Conservation (phyloP, 139 green algal species). For the Eudorina sp. region DNA sequence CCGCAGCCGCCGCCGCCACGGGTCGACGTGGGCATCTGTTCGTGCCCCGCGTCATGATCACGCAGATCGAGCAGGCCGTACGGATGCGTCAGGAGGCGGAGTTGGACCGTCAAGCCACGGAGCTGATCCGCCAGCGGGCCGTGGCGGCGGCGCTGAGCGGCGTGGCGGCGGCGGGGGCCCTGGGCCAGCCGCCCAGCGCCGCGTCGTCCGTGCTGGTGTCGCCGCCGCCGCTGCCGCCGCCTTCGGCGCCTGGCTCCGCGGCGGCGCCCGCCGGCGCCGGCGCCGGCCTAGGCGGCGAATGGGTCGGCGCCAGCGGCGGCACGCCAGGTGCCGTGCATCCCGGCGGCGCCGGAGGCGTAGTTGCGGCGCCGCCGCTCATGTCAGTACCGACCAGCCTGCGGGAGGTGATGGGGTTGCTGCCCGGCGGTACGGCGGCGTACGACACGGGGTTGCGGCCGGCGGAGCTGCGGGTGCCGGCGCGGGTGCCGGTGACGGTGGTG, state of each 20-base stretch:
- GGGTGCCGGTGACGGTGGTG: not conserved
- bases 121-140: constrained; percentile 37
- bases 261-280: not conserved
- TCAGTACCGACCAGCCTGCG: not conserved
- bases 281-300: not conserved
- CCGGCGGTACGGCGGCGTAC: not conserved
- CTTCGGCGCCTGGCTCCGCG: no score
- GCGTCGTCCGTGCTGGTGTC: constrained; percentile 12
- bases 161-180: not conserved
- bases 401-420: not conserved
- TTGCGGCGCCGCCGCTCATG: not conserved
- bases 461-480: not conserved
- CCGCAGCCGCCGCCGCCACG: no score
- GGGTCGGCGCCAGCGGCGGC: not conserved
- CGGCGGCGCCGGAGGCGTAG: not conserved
- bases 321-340: not conserved
- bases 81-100: constrained; percentile 44
- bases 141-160: constrained; percentile 31
- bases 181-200: not conserved
- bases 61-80: constrained; percentile 8
- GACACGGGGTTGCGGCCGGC: not conserved
- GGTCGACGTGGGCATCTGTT: no score
- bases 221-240: not conserved
- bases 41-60: no score
- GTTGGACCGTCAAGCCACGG: constrained; percentile 30